Evolutionary conservation across 192 early-diverging fungal genomes (phyloP), one percentile per base, ranked within the genome.

Genomic region (Podila clonocystis): DNA sequence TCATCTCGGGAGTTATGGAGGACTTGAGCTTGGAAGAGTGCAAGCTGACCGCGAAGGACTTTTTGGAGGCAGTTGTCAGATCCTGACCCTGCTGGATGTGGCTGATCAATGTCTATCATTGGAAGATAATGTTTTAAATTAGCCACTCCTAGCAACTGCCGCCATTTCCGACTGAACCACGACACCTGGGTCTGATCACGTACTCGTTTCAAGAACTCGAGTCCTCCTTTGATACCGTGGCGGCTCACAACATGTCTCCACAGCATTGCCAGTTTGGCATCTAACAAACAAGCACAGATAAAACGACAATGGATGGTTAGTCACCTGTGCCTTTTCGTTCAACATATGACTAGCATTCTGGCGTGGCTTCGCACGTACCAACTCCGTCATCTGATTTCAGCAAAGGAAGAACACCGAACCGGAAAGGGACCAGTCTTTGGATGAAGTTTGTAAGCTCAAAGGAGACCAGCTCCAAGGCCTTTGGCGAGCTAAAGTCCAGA

Each of bases 331-430:
- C 4, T 17, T 45, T 45, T 15, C 11, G 17, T 4, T 9, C 2
- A 4, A 15, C 41, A 15, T 15, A 45, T 45, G 41, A 24, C 52
- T 22, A 24, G 26, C 1, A 26, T 11, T 4, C 41, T 48, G 17
- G 45, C n/a, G 66, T 8, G 19, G 9, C 22, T 19, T 28, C 58
- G 24, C 50, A 75, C 72, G 61, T 67, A 89, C 88, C 74, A 49
- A 71, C 65, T 62, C 74, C 66, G 49, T 85, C 62, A 5, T 86
- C 65, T 20, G 80, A 72, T 58, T 79, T 82, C 9, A 94, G 58
- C 3, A 94, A 69, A 7, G 96, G 96, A 20, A 94, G 86, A 15
- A 98, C 8, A 20, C 98, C 98, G 68, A 98, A 94, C 50, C 97
- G 89, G 65, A 99, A 84, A 8, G 97, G 97, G 29, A 96, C 75